Evolutionary conservation across 2,329 filamentous ascomycete species (phyloP), one percentile per base, ranked within the genome.

Genomic region (Botrytis galanthina): DNA sequence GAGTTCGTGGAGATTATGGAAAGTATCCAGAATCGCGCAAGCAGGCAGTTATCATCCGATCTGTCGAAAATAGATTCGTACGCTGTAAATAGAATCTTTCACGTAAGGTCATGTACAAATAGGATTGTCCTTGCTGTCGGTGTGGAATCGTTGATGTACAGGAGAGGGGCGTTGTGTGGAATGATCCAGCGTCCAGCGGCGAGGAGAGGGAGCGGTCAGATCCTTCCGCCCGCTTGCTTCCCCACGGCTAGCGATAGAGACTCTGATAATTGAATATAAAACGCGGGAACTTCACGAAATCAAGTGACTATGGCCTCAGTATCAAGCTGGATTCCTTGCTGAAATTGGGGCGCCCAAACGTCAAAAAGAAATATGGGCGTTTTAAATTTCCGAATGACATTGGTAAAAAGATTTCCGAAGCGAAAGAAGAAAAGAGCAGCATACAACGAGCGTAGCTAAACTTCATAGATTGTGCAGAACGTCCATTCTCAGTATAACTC

Each of bases 201-300:
- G 29, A 62, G 42, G 42, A 44, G 57, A 51, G 42, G 42, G 46
- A 71, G 70, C 70, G 60, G 60, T 71, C 70, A 71, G 44, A 51
- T 66, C 68, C 68, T 70, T 70, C 54, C 37, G 20, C 54, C 67
- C 39, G 20, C 48, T 44, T 32, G 61, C 16, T 44, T 44, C 70
- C 46, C 46, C 70, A 72, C 37, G 62, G 62, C 48, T 60, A 42
- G 62, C 39, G 71, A 39, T 54, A 72, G 20, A n/a, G 20, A 44
- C 29, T n/a, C 18, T 60, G 48, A 60, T 35, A 39, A 20, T 37
- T 60, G 64, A 22, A 39, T 20, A 39, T 44, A 16, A 48, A 68
- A 68, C 39, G 48, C 70, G 39, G 70, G 35, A 60, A 39, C 29
- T 72, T 72, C 62, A 72, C 70, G 70, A n/a, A 48, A 72, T 72